Percentiles rank a stretch among this genome's conserved stretches.
phyloP scores from a whole-genome alignment of 805 yeast species.

The Candida manassasensis region DNA sequence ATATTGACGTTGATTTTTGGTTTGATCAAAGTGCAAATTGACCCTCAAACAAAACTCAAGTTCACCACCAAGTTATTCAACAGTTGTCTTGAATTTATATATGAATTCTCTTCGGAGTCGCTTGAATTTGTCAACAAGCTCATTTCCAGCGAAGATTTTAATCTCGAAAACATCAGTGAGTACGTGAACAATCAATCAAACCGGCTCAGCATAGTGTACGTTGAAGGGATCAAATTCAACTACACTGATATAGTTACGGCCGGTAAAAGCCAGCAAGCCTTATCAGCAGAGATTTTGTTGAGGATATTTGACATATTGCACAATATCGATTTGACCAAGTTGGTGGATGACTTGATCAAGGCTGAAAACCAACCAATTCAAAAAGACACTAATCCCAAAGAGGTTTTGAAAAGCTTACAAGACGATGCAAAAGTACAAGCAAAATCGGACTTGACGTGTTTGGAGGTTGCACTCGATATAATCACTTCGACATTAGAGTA shows the following conservation, averaged over 20 bases:
- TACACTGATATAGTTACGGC: constrained; percentile 27
- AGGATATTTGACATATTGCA: constrained; percentile 20
- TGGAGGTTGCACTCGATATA: constrained; percentile 71
- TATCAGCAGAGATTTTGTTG: constrained; percentile 17
- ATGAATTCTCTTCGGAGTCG: constrained; percentile 59
- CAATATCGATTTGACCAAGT: constrained; percentile 25
- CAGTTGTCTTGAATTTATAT: constrained; percentile 51
- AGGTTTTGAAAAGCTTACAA: constrained; percentile 5
- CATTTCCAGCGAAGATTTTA: constrained; percentile 1
- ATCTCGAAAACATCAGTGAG: neutral
- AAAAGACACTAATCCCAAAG: constrained; percentile 13
- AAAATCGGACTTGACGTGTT: constrained; percentile 51
- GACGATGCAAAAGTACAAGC: constrained; percentile 31
- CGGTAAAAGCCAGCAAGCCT: constrained; percentile 15
- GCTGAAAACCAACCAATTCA: constrained; percentile 30
- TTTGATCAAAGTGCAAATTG: constrained; percentile 20
- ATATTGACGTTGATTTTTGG: constrained; percentile 34
- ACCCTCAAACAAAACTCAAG: constrained; percentile 4
- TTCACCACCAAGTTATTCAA: constrained; percentile 45
- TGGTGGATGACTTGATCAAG: constrained; percentile 19
- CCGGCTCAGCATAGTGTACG: constrained; percentile 28
- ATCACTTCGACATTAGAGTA: constrained; percentile 71
- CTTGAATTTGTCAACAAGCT: constrained; percentile 43
- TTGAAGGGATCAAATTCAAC: constrained; percentile 42
- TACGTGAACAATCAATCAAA: constrained; percentile 11